These are phyloP conservation scores for Xylariaceae sp. DNA, from an alignment of 2,329 filamentous ascomycete genomes.

Conservation along the genomic window DNA sequence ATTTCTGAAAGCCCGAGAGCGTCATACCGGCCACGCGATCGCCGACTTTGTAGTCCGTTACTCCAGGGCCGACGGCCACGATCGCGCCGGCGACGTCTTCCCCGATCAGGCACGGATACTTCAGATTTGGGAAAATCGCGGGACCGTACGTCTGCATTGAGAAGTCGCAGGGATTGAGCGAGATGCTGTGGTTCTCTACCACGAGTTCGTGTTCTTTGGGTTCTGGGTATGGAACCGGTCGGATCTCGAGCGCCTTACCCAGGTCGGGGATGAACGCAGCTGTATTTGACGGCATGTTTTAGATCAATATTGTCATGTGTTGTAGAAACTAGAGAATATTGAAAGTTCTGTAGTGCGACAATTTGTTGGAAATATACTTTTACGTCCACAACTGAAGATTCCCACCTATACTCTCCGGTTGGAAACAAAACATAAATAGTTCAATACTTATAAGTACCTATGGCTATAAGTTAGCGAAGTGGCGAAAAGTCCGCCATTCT, in stretches of 20 bases:
- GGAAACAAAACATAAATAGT: no score
- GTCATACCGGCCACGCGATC: slow-evolving; percentile 39
- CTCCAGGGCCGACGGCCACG: slow-evolving; percentile 36
- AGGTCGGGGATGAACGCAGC: slow-evolving; percentile 33
- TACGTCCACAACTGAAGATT: no score
- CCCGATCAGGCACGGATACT: slow-evolving; percentile 43
- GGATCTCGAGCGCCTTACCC: slow-evolving; percentile 11
- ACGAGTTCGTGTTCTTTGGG: slow-evolving; percentile 15
- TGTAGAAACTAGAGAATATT: no score
- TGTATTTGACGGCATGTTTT: slow-evolving; percentile 17
- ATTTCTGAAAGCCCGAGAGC: slow-evolving; percentile 42
- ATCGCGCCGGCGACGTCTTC: slow-evolving; percentile 42
- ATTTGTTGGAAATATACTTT: no score
- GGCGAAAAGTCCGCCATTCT: no score
- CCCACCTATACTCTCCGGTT: no score
- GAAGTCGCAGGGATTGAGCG: slow-evolving; percentile 11
- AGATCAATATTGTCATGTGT: no score
- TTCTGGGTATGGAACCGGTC: slow-evolving; percentile 9
- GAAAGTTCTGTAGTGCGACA: no score
- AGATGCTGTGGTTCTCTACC: slow-evolving; percentile 12
- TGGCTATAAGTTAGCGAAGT: no score
- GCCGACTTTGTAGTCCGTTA: slow-evolving; percentile 38
- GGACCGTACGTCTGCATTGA: slow-evolving; percentile 8
- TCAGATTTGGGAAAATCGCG: slow-evolving; percentile 28
- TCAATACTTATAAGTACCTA: no score